Conservation (phyloP, 2,329 filamentous ascomycete species). For the Hypoxylon sp. region DNA sequence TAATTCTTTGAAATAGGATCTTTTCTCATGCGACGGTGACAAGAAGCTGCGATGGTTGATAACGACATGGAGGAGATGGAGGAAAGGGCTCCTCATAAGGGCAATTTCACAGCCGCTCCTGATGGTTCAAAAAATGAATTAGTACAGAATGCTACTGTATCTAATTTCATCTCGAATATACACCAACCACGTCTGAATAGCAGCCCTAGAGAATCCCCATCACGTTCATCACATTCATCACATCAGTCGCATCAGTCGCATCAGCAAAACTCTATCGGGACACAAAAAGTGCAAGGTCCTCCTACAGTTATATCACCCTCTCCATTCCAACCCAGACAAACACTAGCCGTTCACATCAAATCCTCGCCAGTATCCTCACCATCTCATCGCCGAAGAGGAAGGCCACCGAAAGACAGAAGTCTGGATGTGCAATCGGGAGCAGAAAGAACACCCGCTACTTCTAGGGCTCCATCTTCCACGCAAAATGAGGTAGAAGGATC, state of each 20-base stretch:
- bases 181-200: slow-evolving; percentile 23
- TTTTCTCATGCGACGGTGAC: slow-evolving; percentile 22
- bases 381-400: slow-evolving; percentile 36
- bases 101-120: not conserved
- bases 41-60: slow-evolving; percentile 19
- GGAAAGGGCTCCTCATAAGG: slow-evolving; percentile 13
- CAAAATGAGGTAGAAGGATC: slow-evolving; percentile 30
- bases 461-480: slow-evolving; percentile 19
- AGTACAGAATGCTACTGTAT: slow-evolving; percentile 12
- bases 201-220: slow-evolving; percentile 9
- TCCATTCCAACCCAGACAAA: slow-evolving; percentile 26
- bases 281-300: slow-evolving; percentile 18
- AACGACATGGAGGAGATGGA: slow-evolving; percentile 12
- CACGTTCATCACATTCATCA: slow-evolving; percentile 10
- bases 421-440: slow-evolving; percentile 25
- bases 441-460: slow-evolving; percentile 15
- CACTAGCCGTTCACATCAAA: slow-evolving; percentile 50
- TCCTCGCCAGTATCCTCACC: slow-evolving; percentile 43
- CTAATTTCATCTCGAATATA: slow-evolving; percentile 37
- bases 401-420: slow-evolving; percentile 1
- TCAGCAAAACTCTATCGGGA: slow-evolving; percentile 3
- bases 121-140: slow-evolving; percentile 8
- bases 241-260: slow-evolving; percentile 3
- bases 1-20: slow-evolving; percentile 7
- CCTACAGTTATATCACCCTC: slow-evolving; percentile 26